These are phyloP conservation scores for Cornus controversa DNA, from an alignment of 148 eudicot species.

Conservation along the genomic window DNA sequence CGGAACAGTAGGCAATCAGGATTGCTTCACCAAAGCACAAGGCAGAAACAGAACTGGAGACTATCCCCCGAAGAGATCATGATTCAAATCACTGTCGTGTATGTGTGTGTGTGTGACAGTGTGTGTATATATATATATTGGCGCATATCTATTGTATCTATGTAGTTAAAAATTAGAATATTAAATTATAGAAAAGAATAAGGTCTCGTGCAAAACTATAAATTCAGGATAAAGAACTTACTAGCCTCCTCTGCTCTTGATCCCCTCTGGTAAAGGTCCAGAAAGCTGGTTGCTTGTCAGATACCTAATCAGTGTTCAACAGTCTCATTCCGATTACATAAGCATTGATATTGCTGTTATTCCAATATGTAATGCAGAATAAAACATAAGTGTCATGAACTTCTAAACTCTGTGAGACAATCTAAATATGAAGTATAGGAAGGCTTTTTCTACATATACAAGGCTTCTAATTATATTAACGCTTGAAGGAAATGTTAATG, in stretches of 20 bases:
- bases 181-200: not conserved
- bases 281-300: conserved; percentile 49
- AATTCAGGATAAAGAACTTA: conserved; percentile 20
- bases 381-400: not conserved
- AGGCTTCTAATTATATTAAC: not conserved
- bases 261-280: conserved; percentile 55
- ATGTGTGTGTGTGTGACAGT: too few species aligned
- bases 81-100: too few species aligned
- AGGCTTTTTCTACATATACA: not conserved
- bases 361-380: not conserved
- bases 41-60: too few species aligned
- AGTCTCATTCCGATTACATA: not conserved
- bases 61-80: too few species aligned
- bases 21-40: too few species aligned
- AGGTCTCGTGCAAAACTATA: not conserved
- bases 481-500: not conserved
- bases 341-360: not conserved
- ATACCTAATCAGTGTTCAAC: conserved; percentile 33
- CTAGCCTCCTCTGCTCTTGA: conserved; percentile 21
- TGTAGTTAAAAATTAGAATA: not conserved
- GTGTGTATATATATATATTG: too few species aligned
- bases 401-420: not conserved
- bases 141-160: too few species aligned
- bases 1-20: too few species aligned
- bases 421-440: not conserved